Conservation (phyloP, 148 eudicot species). For the Polygonum aviculare region DNA sequence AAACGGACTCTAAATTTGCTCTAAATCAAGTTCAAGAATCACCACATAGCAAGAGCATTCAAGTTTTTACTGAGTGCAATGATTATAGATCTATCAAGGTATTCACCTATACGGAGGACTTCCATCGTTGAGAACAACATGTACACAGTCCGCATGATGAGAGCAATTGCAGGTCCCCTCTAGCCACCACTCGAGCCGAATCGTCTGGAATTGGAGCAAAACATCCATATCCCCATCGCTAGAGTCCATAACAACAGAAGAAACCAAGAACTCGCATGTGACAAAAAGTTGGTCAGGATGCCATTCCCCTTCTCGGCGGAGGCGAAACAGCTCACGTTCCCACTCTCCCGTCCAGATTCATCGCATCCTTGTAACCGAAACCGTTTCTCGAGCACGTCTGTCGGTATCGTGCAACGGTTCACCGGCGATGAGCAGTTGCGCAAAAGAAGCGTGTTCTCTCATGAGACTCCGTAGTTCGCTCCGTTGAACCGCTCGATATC, state of each 20-base stretch:
- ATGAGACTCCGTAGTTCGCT: too few relatives aligned
- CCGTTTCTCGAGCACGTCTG: constrained; percentile 17
- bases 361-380: constrained; percentile 19
- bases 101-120: constrained; percentile 24
- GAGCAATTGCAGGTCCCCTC: constrained; percentile 26
- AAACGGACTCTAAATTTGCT: too few relatives aligned
- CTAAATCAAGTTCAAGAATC: neutral
- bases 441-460: constrained; percentile 36
- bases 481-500: too few relatives aligned
- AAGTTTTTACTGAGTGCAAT: neutral
- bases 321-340: constrained; percentile 37
- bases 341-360: neutral
- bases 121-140: constrained; percentile 1
- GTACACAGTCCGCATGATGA: constrained; percentile 28
- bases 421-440: constrained; percentile 24
- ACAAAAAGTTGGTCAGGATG: too few relatives aligned
- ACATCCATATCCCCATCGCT: too few relatives aligned
- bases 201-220: too few relatives aligned
- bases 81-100: neutral
- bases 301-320: too few relatives aligned
- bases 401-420: constrained; percentile 29
- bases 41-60: neutral
- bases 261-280: too few relatives aligned
- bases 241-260: too few relatives aligned
- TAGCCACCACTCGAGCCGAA: too few relatives aligned